Conservation (phyloP, 2,329 filamentous ascomycete genomes). For the Thielaviopsis populi region DNA sequence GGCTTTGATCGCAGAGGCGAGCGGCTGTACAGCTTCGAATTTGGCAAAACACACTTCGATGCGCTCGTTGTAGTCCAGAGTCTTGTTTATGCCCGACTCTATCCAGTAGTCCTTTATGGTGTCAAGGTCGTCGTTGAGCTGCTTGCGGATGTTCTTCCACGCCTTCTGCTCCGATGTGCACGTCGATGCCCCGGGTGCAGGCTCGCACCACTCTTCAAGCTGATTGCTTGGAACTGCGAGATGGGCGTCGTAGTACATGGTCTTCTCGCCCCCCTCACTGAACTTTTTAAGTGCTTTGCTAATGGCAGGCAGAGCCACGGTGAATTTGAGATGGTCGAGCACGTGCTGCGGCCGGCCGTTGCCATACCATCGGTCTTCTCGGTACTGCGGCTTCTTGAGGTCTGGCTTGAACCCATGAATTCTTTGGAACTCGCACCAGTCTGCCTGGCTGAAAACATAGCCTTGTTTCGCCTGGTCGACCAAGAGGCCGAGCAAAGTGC, state of each 20-base stretch:
- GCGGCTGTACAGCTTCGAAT: not conserved
- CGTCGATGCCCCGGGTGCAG: not conserved
- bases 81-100: not conserved
- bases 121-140: not conserved
- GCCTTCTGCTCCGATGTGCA: not conserved
- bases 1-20: not conserved
- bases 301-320: slow-evolving; percentile 32
- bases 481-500: slow-evolving; percentile 36
- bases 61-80: not conserved
- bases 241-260: slow-evolving; percentile 26
- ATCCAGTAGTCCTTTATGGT: not conserved
- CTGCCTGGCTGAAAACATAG: slow-evolving; percentile 30
- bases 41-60: not conserved
- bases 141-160: slow-evolving; percentile 3
- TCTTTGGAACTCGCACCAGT: slow-evolving; percentile 28
- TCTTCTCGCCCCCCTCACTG: slow-evolving; percentile 13
- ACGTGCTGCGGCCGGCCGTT: slow-evolving; percentile 30
- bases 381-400: slow-evolving; percentile 31
- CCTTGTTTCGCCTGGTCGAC: slow-evolving; percentile 46
- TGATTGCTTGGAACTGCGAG: slow-evolving; percentile 24
- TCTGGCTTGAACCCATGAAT: not conserved
- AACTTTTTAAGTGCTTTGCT: slow-evolving; percentile 24
- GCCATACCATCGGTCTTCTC: slow-evolving; percentile 23
- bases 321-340: slow-evolving; percentile 47
- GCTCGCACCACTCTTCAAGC: slow-evolving; percentile 22